A percentile compares a stretch with the other conserved stretches of the same genome.
phyloP scores from a whole-genome alignment of 768 basidiomycete genomes.

The Clitopilus hobsonii region DNA sequence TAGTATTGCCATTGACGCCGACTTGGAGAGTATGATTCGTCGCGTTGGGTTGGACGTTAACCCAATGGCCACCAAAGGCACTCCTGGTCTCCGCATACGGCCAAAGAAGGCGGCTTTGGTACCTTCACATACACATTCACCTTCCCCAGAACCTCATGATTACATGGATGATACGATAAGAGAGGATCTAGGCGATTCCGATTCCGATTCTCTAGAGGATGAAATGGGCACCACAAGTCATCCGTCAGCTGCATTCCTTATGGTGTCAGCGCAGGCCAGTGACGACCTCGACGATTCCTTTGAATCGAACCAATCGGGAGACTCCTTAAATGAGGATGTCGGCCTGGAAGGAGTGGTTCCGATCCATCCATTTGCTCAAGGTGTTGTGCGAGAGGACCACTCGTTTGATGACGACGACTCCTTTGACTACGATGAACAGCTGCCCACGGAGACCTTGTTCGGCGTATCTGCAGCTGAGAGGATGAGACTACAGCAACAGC shows the following conservation, averaged over 20 bases:
- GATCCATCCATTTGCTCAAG: slow-evolving; percentile 57
- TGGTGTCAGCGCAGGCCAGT: slow-evolving; percentile 41
- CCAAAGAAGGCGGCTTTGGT: slow-evolving; percentile 12
- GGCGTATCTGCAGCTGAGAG: slow-evolving; percentile 58
- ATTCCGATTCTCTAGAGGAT: slow-evolving; percentile 53
- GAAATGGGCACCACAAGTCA: slow-evolving; percentile 55
- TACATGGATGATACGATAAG: slow-evolving; percentile 7
- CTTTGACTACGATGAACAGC: slow-evolving; percentile 44
- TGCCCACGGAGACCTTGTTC: slow-evolving; percentile 66
- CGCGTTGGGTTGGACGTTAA: slow-evolving; percentile 47
- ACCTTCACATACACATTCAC: background rate
- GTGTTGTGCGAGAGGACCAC: slow-evolving; percentile 40
- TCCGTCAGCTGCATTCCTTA: slow-evolving; percentile 69
- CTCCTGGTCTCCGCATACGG: slow-evolving; percentile 25
- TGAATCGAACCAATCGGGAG: slow-evolving; percentile 51
- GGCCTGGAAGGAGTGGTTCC: slow-evolving; percentile 32
- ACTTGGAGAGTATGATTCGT: slow-evolving; percentile 68
- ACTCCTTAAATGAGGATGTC: slow-evolving; percentile 51
- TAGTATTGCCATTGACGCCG: slow-evolving; percentile 48
- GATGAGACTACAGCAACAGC: slow-evolving; percentile 17
- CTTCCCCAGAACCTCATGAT: slow-evolving; percentile 2
- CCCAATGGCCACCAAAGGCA: slow-evolving; percentile 18
- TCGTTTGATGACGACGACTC: slow-evolving; percentile 43
- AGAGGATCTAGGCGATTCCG: slow-evolving; percentile 39
- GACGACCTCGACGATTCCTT: slow-evolving; percentile 42